A percentile compares a stretch with the other conserved stretches of the same genome.
phyloP scores from a whole-genome alignment of 1,284 basidiomycete species.

The Stygiomarasmius scandens region DNA sequence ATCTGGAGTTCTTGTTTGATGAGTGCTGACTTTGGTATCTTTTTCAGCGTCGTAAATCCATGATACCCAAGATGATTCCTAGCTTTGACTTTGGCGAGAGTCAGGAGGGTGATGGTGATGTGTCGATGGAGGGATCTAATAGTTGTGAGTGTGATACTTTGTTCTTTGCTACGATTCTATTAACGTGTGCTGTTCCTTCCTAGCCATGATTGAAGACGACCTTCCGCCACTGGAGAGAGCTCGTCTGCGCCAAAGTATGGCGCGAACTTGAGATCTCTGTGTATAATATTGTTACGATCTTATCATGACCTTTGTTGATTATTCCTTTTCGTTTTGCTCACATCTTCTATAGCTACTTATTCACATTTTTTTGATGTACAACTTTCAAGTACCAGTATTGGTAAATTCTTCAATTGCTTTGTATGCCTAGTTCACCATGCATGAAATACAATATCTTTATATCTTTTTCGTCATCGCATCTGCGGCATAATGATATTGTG shows the following conservation, averaged over 20 bases:
- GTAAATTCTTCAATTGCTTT: no score
- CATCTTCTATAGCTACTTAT: neutral
- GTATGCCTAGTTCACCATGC: no score
- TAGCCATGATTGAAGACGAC: conserved; percentile 49
- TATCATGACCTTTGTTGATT: neutral
- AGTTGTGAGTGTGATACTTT: conserved; percentile 41
- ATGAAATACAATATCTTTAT: no score
- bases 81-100: conserved; percentile 20
- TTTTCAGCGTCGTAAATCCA: conserved; percentile 52
- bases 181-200: no score
- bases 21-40: conserved; percentile 6
- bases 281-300: no score
- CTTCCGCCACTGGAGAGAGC: conserved; percentile 61
- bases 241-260: conserved; percentile 46
- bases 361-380: no score
- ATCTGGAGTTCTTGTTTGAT: no score
- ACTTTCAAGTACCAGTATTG: no score
- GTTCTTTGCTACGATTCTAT: neutral
- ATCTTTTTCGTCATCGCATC: no score
- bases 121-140: conserved; percentile 44
- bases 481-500: no score
- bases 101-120: conserved; percentile 36
- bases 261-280: conserved; percentile 24
- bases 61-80: conserved; percentile 66
- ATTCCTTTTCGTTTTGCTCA: neutral